Evolutionary conservation across 169 alveolate genomes (phyloP).

Genomic region (Plasmodium cynomolgi): DNA sequence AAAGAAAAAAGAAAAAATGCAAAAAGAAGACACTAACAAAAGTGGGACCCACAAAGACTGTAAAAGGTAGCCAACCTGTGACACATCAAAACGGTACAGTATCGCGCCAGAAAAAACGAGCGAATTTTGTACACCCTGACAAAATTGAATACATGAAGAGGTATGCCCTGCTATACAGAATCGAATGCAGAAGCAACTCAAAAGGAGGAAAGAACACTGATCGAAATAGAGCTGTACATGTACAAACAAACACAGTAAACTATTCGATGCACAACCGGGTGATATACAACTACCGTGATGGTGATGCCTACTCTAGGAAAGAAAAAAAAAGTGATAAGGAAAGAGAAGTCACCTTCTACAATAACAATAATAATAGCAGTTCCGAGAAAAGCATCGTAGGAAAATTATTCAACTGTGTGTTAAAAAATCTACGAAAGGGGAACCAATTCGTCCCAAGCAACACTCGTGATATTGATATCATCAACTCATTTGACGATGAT

Average conservation of each 20-base stretch:
- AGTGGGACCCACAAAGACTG: not conserved
- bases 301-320: not conserved
- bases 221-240: not conserved
- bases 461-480: not conserved
- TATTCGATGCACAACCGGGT: not conserved
- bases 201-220: not conserved
- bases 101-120: conserved; percentile 4
- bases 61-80: not conserved
- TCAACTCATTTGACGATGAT: not conserved
- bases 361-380: not conserved
- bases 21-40: not conserved
- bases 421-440: not conserved
- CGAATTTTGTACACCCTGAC: not conserved
- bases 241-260: not conserved
- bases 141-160: conserved; percentile 25
- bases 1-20: conserved; percentile 7
- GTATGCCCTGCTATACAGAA: conserved; percentile 16
- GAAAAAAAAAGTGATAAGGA: not conserved
- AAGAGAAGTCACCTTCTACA: not conserved
- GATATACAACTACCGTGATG: not conserved
- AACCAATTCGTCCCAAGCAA: not conserved
- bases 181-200: not conserved
- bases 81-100: not conserved
- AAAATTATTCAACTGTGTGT: not conserved
- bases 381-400: not conserved